These are phyloP conservation scores for Penicillium sp. DNA, from an alignment of 2,329 filamentous ascomycete species.

Conservation along the genomic window DNA sequence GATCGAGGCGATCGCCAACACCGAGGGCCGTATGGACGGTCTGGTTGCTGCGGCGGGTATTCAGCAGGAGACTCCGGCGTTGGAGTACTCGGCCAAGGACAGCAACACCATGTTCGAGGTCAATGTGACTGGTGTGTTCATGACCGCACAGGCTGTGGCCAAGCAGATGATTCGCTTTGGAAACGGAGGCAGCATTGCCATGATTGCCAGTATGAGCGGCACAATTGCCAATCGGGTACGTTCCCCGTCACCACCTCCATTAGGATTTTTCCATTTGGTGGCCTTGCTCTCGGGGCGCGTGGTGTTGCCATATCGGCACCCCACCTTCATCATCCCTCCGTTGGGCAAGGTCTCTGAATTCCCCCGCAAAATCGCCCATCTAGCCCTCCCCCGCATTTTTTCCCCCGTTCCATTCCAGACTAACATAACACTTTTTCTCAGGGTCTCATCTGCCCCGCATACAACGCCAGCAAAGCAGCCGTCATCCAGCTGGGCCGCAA, in stretches of 20 bases:
- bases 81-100: slow-evolving; percentile 74
- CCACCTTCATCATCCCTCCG: not conserved
- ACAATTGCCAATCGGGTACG: slow-evolving; percentile 62
- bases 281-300: not conserved
- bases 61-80: slow-evolving; percentile 80
- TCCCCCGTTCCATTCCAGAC: not conserved
- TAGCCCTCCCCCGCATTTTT: not conserved
- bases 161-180: slow-evolving; percentile 68
- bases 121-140: slow-evolving; percentile 67
- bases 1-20: slow-evolving; percentile 70
- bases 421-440: slow-evolving; percentile 24
- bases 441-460: slow-evolving; percentile 56
- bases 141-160: slow-evolving; percentile 68
- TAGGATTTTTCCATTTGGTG: not conserved
- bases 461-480: slow-evolving; percentile 57
- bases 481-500: slow-evolving; percentile 56
- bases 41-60: slow-evolving; percentile 74
- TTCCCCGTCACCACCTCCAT: slow-evolving; percentile 17
- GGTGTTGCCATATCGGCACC: not conserved
- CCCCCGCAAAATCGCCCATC: not conserved
- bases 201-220: slow-evolving; percentile 69
- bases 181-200: slow-evolving; percentile 64
- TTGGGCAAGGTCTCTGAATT: not conserved
- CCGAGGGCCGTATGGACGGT: slow-evolving; percentile 77
- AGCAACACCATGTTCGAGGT: slow-evolving; percentile 68